phyloP scores from a whole-genome alignment of 179 eudicot genomes.

The Gypsophila paniculata region DNA sequence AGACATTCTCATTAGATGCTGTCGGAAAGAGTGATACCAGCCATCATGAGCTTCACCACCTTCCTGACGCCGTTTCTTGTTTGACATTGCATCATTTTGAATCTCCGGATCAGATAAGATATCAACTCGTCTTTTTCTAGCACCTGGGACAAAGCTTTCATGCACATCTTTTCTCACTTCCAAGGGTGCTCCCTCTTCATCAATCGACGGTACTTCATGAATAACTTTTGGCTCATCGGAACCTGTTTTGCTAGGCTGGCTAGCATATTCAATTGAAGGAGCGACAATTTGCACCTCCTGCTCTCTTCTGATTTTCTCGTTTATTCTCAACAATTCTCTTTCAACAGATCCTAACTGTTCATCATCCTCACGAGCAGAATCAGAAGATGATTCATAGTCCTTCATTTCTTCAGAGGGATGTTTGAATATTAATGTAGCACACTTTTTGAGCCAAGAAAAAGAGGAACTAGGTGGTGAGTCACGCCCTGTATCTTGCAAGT shows the following conservation, averaged over 20 bases:
- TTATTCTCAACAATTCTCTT: slow-evolving; percentile 19
- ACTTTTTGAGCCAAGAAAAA: slow-evolving; percentile 69
- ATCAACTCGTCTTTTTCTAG: slow-evolving; percentile 35
- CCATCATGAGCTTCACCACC: slow-evolving; percentile 24
- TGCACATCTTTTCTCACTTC: slow-evolving; percentile 10
- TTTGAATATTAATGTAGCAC: slow-evolving; percentile 44
- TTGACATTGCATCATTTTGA: slow-evolving; percentile 37
- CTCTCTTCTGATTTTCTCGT: slow-evolving; percentile 20
- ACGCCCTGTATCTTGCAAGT: slow-evolving; percentile 29
- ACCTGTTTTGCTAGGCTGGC: slow-evolving; percentile 20
- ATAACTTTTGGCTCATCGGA: slow-evolving; percentile 42
- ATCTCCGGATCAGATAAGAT: slow-evolving; percentile 22
- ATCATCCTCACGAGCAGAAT: slow-evolving; percentile 20
- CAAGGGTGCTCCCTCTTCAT: slow-evolving; percentile 24
- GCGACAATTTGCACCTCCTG: neutral
- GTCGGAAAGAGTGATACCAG: slow-evolving; percentile 32
- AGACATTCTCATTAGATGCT: neutral
- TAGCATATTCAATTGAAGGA: slow-evolving; percentile 7
- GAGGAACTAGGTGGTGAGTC: slow-evolving; percentile 46
- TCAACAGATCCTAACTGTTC: slow-evolving; percentile 18
- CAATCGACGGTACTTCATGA: slow-evolving; percentile 37
- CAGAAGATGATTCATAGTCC: slow-evolving; percentile 21
- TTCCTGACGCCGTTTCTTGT: slow-evolving; percentile 61
- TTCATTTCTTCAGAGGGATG: slow-evolving; percentile 25
- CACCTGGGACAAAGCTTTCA: slow-evolving; percentile 19